Evolutionary conservation across 2,329 filamentous ascomycete species (phyloP).

Genomic region (Neurospora sp.): DNA sequence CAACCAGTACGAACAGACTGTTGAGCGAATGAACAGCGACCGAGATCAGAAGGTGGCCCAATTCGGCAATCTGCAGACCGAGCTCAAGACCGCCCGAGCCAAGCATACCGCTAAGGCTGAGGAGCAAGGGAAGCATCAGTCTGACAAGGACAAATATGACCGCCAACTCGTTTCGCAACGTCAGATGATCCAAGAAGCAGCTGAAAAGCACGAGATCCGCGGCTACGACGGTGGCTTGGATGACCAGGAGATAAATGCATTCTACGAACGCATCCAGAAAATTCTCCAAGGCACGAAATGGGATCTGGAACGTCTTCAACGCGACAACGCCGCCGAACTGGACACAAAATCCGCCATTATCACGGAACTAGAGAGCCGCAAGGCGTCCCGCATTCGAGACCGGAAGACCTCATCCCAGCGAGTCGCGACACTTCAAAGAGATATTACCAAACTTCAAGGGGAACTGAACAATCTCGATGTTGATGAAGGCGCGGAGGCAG

Average conservation of each 20-base stretch:
- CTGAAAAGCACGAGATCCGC: conserved; percentile 66
- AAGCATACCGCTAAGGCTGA: conserved; percentile 42
- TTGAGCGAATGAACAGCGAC: conserved; percentile 54
- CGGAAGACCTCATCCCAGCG: conserved; percentile 65
- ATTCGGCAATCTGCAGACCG: conserved; percentile 53
- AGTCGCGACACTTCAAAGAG: conserved; percentile 63
- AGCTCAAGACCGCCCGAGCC: conserved; percentile 33
- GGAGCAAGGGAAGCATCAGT: conserved; percentile 69
- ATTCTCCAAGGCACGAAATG: conserved; percentile 69
- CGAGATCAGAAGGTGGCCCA: conserved; percentile 51
- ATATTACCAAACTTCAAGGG: conserved; percentile 53
- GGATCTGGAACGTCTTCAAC: conserved; percentile 63
- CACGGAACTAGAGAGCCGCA: conserved; percentile 63
- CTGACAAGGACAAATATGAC: conserved; percentile 80
- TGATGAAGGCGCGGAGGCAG: conserved; percentile 75
- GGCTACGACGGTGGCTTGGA: conserved; percentile 74
- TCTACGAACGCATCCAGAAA: conserved; percentile 68
- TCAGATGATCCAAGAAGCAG: conserved; percentile 67
- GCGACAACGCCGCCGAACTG: conserved; percentile 63
- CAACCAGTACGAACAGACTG: conserved; percentile 66
- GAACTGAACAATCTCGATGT: conserved; percentile 64
- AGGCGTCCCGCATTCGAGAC: conserved; percentile 61
- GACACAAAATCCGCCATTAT: conserved; percentile 62
- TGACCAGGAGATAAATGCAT: conserved; percentile 62
- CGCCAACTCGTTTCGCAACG: conserved; percentile 63